Conservation (phyloP, 257 asterid genomes). For the Primulina eburnea region DNA sequence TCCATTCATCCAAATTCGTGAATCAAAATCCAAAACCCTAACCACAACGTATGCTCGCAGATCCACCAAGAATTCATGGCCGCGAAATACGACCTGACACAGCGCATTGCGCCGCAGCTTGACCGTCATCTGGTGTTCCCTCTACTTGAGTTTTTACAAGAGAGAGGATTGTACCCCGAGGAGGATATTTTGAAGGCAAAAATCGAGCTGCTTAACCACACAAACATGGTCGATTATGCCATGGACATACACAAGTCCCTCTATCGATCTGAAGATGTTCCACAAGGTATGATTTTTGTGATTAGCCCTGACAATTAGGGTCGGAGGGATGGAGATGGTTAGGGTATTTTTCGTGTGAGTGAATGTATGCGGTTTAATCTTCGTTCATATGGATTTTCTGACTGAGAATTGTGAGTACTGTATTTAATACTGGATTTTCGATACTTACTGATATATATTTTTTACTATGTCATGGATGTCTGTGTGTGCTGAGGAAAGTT, state of each 20-base stretch:
- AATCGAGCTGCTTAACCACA: conserved; percentile 72
- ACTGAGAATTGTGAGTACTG: neutral
- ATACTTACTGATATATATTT: too few species aligned
- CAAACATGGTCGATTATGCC: conserved; percentile 97
- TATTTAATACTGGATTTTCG: too few species aligned
- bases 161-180: conserved; percentile 61
- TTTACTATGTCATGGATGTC: neutral
- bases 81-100: conserved; percentile 80
- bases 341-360: neutral
- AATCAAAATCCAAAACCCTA: neutral
- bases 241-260: conserved; percentile 95
- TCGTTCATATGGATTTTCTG: neutral
- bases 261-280: conserved; percentile 86
- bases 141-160: conserved; percentile 82
- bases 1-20: neutral
- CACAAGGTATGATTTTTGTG: conserved; percentile 50
- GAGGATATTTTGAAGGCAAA: conserved; percentile 78
- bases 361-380: neutral
- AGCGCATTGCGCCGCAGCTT: conserved; percentile 70
- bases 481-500: neutral
- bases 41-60: neutral
- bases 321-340: neutral
- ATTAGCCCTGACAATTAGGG: neutral
- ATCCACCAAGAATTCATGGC: conserved; percentile 38
- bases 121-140: conserved; percentile 94